Percentiles rank a stretch among this genome's conserved stretches.
These are phyloP conservation scores for Neonectria hederae DNA, from an alignment of 2,329 filamentous ascomycete species.

Conservation along the genomic window DNA sequence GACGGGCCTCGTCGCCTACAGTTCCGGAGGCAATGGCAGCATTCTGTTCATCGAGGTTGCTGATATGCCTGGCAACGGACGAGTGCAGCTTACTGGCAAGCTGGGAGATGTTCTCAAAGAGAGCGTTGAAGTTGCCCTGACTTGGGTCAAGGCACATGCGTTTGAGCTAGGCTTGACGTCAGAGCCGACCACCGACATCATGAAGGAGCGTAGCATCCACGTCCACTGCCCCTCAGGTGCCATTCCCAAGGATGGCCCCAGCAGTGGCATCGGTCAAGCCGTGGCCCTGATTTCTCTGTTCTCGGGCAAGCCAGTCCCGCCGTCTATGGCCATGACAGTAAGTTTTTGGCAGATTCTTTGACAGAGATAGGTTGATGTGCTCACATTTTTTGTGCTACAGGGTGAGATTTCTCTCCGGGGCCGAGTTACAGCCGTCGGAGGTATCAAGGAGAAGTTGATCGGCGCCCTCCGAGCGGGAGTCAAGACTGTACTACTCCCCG, in stretches of 20 bases:
- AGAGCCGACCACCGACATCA: constrained; percentile 87
- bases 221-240: constrained; percentile 96
- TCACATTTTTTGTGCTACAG: constrained; percentile 50
- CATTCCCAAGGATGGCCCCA: constrained; percentile 91
- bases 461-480: constrained; percentile 92
- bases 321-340: constrained; percentile 94
- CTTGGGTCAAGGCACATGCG: constrained; percentile 96
- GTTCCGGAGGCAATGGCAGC: constrained; percentile 88
- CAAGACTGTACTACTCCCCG: constrained; percentile 89
- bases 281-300: constrained; percentile 93
- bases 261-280: constrained; percentile 92
- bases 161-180: constrained; percentile 87
- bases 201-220: constrained; percentile 93
- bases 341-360: constrained; percentile 43
- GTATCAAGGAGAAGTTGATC: constrained; percentile 99
- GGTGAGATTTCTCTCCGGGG: constrained; percentile 83
- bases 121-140: constrained; percentile 93
- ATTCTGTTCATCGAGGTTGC: constrained; percentile 99
- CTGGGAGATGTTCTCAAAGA: constrained; percentile 97
- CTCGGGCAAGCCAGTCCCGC: constrained; percentile 83
- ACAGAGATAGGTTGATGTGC: constrained; percentile 27
- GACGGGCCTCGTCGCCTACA: constrained; percentile 95
- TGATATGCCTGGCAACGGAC: constrained; percentile 93
- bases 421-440: constrained; percentile 91
- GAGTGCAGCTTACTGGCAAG: constrained; percentile 94